phyloP scores from a whole-genome alignment of 108 stramenopile genomes.

The Parietichytrium sp. region DNA sequence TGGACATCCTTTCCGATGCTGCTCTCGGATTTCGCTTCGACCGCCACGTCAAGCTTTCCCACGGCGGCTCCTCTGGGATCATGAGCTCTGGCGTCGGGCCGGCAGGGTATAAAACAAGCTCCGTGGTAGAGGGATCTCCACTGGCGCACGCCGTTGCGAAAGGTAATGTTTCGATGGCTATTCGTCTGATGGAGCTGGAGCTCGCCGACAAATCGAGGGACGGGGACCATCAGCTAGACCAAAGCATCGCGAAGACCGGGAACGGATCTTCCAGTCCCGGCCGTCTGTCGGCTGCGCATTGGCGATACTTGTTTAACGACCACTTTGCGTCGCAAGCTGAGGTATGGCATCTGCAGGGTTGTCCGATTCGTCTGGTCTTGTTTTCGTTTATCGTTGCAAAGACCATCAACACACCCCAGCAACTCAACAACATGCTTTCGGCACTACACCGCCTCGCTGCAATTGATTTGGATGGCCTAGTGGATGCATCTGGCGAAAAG shows the following conservation, averaged over 20 bases:
- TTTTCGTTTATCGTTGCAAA: slow-evolving; percentile 12
- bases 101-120: not conserved
- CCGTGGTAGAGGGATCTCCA: slow-evolving; percentile 5
- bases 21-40: not conserved
- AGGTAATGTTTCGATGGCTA: slow-evolving; percentile 13
- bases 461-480: not conserved
- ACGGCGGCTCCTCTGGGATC: not conserved
- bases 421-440: not conserved
- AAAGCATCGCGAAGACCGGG: too few relatives aligned
- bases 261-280: too few relatives aligned
- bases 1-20: not conserved
- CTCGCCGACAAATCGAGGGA: too few relatives aligned
- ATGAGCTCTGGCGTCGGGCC: too few relatives aligned
- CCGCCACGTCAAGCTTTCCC: not conserved
- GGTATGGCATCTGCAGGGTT: not conserved
- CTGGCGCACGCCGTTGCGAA: slow-evolving; percentile 6
- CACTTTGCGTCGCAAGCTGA: not conserved
- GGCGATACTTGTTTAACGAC: not conserved
- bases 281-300: not conserved
- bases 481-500: not conserved
- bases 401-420: not conserved
- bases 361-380: not conserved
- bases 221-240: too few relatives aligned
- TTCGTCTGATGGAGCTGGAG: slow-evolving; percentile 26
- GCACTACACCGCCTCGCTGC: not conserved